A percentile compares a stretch with the other conserved stretches of the same genome.
phyloP scores from a whole-genome alignment of 495 filamentous ascomycete genomes.

The Parachaetomium inaequale region DNA sequence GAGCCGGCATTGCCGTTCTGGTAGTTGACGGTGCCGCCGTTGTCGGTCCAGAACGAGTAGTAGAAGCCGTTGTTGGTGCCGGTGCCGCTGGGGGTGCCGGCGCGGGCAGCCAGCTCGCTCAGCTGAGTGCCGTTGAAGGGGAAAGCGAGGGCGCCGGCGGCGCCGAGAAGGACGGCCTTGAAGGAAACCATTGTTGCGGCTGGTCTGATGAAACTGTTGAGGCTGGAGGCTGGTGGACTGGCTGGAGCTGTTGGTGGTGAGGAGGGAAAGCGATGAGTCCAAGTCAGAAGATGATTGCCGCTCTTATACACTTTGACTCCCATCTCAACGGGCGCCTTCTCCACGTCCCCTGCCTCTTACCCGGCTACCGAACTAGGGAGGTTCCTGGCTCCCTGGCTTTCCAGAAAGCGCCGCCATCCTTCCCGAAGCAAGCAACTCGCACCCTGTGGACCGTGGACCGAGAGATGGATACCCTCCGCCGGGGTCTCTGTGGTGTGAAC shows the following conservation, averaged over 20 bases:
- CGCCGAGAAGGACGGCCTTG: conserved; percentile 20
- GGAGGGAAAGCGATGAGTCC: not conserved
- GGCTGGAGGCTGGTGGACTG: not conserved
- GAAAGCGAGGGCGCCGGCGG: conserved; percentile 14
- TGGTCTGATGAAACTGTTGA: not conserved
- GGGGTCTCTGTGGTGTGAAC: not conserved
- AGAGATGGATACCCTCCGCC: too few species aligned
- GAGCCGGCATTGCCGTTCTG: conserved; percentile 50
- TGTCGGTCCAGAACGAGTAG: conserved; percentile 60
- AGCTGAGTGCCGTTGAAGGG: conserved; percentile 21
- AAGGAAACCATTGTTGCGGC: conserved; percentile 23
- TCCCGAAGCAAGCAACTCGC: not conserved
- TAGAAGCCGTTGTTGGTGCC: conserved; percentile 55
- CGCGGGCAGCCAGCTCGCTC: conserved; percentile 34
- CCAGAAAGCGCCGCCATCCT: not conserved
- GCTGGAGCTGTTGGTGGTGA: conserved; percentile 2
- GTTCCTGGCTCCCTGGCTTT: not conserved
- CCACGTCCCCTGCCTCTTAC: not conserved
- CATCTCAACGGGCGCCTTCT: not conserved
- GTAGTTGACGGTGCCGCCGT: conserved; percentile 52
- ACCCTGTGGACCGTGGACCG: not conserved
- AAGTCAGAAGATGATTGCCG: not conserved
- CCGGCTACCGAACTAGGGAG: not conserved
- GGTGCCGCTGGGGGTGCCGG: conserved; percentile 32
- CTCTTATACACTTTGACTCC: not conserved